Evolutionary conservation across 2,329 filamentous ascomycete species (phyloP).

Genomic region (Talaromyces sp.): DNA sequence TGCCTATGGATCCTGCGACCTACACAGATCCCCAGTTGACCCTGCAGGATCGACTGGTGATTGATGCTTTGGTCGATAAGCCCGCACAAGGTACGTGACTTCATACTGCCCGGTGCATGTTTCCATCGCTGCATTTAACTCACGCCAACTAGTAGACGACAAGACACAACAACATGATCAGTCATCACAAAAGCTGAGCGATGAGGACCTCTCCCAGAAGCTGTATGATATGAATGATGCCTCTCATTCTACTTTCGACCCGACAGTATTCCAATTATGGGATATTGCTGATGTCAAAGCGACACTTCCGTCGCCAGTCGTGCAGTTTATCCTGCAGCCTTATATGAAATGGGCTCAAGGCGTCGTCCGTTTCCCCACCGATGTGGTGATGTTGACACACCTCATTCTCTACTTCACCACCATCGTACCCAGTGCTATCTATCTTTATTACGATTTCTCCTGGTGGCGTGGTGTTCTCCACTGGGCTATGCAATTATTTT

Average conservation of each 20-base stretch:
- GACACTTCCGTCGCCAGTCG: conserved; percentile 40
- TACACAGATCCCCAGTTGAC: conserved; percentile 40
- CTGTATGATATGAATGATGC: conserved; percentile 56
- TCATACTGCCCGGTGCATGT: background rate
- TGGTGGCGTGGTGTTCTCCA: conserved; percentile 70
- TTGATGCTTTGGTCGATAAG: conserved; percentile 42
- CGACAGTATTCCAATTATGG: conserved; percentile 58
- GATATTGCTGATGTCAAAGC: conserved; percentile 51
- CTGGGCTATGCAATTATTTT: conserved; percentile 66
- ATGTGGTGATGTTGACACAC: conserved; percentile 79
- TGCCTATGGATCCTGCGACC: conserved; percentile 32
- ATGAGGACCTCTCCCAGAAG: conserved; percentile 41
- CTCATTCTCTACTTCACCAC: conserved; percentile 71
- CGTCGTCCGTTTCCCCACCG: conserved; percentile 67
- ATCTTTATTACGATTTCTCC: conserved; percentile 67
- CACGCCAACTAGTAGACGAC: conserved; percentile 10
- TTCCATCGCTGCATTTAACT: too few species aligned
- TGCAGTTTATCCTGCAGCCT: conserved; percentile 58
- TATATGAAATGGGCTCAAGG: conserved; percentile 61
- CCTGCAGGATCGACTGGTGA: conserved; percentile 42
- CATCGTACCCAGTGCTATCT: conserved; percentile 68
- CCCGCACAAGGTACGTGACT: conserved; percentile 15
- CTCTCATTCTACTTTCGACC: conserved; percentile 52
- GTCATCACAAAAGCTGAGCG: conserved; percentile 9
- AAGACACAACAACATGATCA: conserved; percentile 14